Evolutionary conservation across 2,329 filamentous ascomycete genomes (phyloP).

Genomic region (Microascus cirrosus): DNA sequence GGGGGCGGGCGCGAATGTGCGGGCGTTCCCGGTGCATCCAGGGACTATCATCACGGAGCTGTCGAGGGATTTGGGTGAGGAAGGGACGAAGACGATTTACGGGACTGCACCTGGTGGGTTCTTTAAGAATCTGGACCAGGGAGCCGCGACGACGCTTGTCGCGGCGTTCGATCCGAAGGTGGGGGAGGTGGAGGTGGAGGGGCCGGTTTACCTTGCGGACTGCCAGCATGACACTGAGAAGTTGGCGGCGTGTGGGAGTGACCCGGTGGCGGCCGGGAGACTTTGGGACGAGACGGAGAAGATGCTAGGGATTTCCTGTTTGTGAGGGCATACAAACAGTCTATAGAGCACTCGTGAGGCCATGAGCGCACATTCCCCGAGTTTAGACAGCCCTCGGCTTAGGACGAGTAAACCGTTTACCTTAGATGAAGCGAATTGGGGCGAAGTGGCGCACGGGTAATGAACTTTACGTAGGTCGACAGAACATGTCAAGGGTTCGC

Average conservation of each 20-base stretch:
- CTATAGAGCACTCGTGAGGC: not conserved
- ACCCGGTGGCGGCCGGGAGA: conserved; percentile 5
- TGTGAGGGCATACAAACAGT: not conserved
- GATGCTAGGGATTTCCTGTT: conserved; percentile 3
- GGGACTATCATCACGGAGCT: conserved; percentile 6
- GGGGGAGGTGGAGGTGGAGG: not conserved
- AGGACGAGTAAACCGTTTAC: too few relatives aligned
- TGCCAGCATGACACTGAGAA: conserved; percentile 6
- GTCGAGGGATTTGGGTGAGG: not conserved
- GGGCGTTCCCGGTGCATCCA: conserved; percentile 10
- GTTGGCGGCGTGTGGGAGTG: conserved; percentile 4
- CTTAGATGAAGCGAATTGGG: too few relatives aligned
- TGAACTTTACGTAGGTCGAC: not conserved
- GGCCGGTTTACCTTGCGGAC: conserved; percentile 7
- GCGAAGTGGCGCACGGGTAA: too few relatives aligned
- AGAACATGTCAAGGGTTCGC: not conserved
- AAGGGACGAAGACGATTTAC: not conserved
- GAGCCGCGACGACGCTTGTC: conserved; percentile 9
- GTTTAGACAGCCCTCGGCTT: too few relatives aligned
- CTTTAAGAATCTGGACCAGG: conserved; percentile 6
- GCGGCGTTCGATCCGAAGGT: conserved; percentile 10
- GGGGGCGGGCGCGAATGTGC: not conserved
- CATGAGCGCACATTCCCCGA: too few relatives aligned
- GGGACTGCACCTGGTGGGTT: not conserved
- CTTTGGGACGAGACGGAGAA: conserved; percentile 10